phyloP scores from a whole-genome alignment of 2,329 filamentous ascomycete species.

The Fusarium veterinarium region DNA sequence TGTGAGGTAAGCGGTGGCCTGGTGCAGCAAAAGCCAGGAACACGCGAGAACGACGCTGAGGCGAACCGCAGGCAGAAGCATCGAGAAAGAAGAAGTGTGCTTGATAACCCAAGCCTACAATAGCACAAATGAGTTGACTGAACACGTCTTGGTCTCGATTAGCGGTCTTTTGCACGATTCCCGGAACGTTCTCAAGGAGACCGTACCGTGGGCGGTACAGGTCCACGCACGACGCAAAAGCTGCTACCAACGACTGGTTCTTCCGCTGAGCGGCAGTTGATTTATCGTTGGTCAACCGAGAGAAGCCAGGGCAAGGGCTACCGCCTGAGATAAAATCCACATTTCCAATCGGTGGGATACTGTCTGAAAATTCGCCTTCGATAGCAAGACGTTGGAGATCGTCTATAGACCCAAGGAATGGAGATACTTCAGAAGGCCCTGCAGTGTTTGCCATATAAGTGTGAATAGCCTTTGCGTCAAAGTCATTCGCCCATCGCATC shows the following conservation, averaged over 20 bases:
- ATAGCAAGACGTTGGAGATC: conserved; percentile 70
- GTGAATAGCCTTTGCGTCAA: conserved; percentile 71
- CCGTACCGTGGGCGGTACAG: conserved; percentile 80
- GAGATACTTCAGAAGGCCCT: conserved; percentile 54
- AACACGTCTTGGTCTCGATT: conserved; percentile 72
- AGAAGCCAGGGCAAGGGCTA: conserved; percentile 83
- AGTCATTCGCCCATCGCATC: conserved; percentile 77
- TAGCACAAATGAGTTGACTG: conserved; percentile 76
- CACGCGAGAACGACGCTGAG: conserved; percentile 73
- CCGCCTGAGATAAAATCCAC: conserved; percentile 79
- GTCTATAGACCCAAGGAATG: conserved; percentile 79
- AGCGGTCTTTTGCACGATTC: conserved; percentile 65
- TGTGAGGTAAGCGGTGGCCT: conserved; percentile 65
- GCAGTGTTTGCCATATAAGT: conserved; percentile 77
- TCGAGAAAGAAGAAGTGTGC: conserved; percentile 75
- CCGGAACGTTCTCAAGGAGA: conserved; percentile 80
- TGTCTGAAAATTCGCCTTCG: conserved; percentile 56
- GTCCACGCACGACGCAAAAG: conserved; percentile 80
- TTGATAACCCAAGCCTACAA: conserved; percentile 84
- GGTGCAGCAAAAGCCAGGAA: conserved; percentile 80
- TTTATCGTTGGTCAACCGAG: conserved; percentile 68
- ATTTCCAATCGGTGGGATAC: conserved; percentile 69
- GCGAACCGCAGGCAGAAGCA: conserved; percentile 74
- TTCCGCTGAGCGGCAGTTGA: conserved; percentile 66
- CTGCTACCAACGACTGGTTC: conserved; percentile 82